Base-by-base conservation (phyloP, 768 basidiomycete genomes). In the Atractiella rhizophila region DNA sequence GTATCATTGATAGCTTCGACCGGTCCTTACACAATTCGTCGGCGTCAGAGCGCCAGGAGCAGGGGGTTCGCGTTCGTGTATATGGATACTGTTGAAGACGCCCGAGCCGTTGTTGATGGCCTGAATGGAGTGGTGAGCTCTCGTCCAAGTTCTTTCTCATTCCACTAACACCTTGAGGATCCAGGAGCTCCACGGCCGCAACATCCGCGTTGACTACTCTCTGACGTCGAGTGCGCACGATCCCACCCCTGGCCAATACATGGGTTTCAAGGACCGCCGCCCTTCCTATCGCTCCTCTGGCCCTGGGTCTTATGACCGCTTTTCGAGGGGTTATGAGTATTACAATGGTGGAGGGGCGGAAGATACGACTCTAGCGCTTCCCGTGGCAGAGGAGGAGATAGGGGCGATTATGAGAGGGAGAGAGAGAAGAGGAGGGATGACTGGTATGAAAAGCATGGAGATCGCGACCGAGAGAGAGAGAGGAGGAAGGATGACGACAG, bases 61-160 rank as follows among this genome's bases (percentile, higher is more conserved):
- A 78, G 88, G 47, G 91, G 88, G 10, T 98, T 98, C 50, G 88
- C 88, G 31, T 98, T 98, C 57, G 86, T 98, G 60, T 75, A 74
- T 49, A 94, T 98, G 85, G 67, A 69, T 12, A 67, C 66, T 28
- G 69, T 74, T n/a, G 80, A 83, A 44, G 88, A 91, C 47, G 88
- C 88, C 8, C 64, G 70, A 21, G 64, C 74, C 24, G 86, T 80
- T 60, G 77, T 98, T 52, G 70, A 74, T 45, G 78, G 81, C 54
- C 64, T 96, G 35, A 96, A 94, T 56, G 91, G 91, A 29, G 61
- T 86, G 35, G 82, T 86, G 59, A 51, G 79, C 68, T 15, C 34
- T 33, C 15, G 6, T 3, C 38, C 16, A 28, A 24, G 19, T 13
- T 27, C 18, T 29, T 23, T 26, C 19, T 19, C 31, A 39, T 28